Conservation (phyloP, 441 rosid species). For the Adansonia madagascariensis region DNA sequence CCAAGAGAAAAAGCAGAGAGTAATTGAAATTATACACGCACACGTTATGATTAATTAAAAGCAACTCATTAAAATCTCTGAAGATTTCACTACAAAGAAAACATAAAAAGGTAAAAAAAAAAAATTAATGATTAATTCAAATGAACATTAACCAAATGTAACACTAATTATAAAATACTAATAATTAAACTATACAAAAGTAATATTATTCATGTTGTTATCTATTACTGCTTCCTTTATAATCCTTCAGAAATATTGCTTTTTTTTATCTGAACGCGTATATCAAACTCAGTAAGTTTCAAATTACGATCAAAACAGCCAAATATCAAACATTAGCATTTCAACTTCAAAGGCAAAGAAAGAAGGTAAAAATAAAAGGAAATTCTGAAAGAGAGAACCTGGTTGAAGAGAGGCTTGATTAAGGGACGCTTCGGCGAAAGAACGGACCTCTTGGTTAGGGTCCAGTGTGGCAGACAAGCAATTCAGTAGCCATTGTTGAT, state of each 20-base stretch:
- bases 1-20: neutral
- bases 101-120: neutral
- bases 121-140: neutral
- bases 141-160: constrained; percentile 10
- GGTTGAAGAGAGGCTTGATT: constrained; percentile 86
- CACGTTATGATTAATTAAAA: neutral
- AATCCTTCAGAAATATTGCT: neutral
- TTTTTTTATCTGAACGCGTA: neutral
- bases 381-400: constrained; percentile 45
- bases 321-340: neutral
- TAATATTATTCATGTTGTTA: neutral
- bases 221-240: neutral
- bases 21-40: neutral
- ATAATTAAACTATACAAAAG: too few species aligned
- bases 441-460: constrained; percentile 79
- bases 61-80: neutral
- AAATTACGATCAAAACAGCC: neutral
- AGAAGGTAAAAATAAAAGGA: neutral
- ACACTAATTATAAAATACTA: neutral
- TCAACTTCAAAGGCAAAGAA: neutral
- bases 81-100: neutral
- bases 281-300: neutral
- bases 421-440: constrained; percentile 90
- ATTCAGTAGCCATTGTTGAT: constrained; percentile 90
- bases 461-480: constrained; percentile 91